A percentile compares a stretch with the other conserved stretches of the same genome.
phyloP scores from a whole-genome alignment of 202 grass and related monocot species.

The Schoenoplectus triqueter region DNA sequence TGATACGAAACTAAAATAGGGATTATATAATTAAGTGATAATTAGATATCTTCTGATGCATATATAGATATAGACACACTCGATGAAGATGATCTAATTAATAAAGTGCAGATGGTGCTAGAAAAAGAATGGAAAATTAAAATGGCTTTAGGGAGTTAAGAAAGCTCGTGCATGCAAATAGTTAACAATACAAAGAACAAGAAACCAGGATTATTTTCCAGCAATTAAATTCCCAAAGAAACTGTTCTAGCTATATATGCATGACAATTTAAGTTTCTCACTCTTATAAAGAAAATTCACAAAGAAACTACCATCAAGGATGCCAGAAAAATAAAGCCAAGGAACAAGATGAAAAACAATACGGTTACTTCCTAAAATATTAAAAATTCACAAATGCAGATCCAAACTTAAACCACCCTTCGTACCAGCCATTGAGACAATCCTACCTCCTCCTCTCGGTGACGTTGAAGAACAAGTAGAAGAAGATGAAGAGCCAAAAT shows the following conservation, averaged over 20 bases:
- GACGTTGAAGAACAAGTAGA: constrained; percentile 50
- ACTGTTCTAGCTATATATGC: neutral
- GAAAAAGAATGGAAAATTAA: too few species aligned
- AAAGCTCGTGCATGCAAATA: neutral
- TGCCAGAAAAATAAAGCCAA: neutral
- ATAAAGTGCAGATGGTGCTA: too few species aligned
- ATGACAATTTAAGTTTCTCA: constrained; percentile 32
- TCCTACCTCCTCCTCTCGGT: constrained; percentile 49
- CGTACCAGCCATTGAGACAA: constrained; percentile 39
- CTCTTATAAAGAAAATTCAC: constrained; percentile 40
- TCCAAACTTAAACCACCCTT: constrained; percentile 78
- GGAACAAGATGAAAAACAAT: constrained; percentile 28
- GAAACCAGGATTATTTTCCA: neutral
- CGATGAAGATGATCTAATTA: too few species aligned
- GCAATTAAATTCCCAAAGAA: constrained; percentile 1
- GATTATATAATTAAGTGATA: too few species aligned
- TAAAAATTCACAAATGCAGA: constrained; percentile 67
- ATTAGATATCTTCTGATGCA: too few species aligned
- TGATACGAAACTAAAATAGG: too few species aligned
- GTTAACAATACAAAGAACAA: neutral
- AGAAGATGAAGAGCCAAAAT: constrained; percentile 41
- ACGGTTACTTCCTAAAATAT: constrained; percentile 25
- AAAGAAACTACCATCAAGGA: constrained; percentile 33
- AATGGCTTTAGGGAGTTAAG: too few species aligned
- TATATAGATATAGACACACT: too few species aligned